Conservation (phyloP, 352 stramenopile species). For the Phytophthora brassicae region DNA sequence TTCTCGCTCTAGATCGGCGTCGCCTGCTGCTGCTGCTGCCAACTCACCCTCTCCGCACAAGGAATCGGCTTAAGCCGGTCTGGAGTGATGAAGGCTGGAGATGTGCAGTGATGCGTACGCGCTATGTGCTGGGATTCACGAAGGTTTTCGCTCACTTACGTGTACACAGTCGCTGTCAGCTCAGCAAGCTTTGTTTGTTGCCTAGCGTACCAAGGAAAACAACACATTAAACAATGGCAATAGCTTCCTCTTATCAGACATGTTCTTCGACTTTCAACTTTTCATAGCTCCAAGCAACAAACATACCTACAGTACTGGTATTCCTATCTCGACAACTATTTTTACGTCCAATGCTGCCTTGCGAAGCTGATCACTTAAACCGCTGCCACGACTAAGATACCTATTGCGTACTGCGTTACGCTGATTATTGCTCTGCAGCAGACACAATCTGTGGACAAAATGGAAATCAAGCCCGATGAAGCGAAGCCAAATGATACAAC, state of each 20-base stretch:
- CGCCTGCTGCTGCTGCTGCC: constrained; percentile 40
- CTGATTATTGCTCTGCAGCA: neutral
- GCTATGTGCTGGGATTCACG: neutral
- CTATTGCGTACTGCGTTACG: neutral
- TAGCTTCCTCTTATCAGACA: constrained; percentile 30
- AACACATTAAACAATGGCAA: constrained; percentile 29
- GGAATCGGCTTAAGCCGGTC: constrained; percentile 65
- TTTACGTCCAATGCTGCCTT: too few relatives aligned
- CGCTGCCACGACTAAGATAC: too few relatives aligned
- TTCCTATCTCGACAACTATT: too few relatives aligned
- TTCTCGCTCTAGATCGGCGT: constrained; percentile 69
- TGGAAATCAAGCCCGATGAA: constrained; percentile 4
- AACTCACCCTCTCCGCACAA: constrained; percentile 62
- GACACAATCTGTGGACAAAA: neutral
- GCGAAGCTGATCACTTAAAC: too few relatives aligned
- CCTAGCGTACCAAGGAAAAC: constrained; percentile 21
- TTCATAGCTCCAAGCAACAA: too few relatives aligned
- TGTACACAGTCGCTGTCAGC: constrained; percentile 9
- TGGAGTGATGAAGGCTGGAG: constrained; percentile 19
- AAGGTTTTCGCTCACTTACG: constrained; percentile 3
- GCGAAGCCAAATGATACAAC: constrained; percentile 13
- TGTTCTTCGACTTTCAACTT: too few relatives aligned
- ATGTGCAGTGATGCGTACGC: neutral
- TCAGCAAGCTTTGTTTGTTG: constrained; percentile 26
- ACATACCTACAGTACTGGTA: too few relatives aligned